Conservation (phyloP, 495 filamentous ascomycete species). For the Tuber brumale region DNA sequence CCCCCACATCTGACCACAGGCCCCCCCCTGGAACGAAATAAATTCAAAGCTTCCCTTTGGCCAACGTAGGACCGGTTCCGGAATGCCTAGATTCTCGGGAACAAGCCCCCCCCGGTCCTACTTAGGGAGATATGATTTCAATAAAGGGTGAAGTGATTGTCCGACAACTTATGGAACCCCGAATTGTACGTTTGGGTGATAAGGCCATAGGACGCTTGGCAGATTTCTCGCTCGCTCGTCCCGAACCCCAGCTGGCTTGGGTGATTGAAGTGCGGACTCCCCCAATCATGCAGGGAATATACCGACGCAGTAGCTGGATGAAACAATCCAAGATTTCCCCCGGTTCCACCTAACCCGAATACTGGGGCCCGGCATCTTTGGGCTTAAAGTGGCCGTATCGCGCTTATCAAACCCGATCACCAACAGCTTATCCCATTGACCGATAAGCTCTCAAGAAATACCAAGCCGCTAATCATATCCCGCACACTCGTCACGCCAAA, state of each 20-base stretch:
- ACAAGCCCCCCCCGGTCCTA: background rate
- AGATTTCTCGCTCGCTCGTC: too few species aligned
- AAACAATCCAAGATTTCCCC: background rate
- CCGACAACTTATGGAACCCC: background rate
- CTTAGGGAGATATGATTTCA: background rate
- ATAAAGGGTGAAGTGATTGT: background rate
- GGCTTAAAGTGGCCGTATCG: background rate
- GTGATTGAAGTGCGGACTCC: background rate
- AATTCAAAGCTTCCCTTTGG: background rate
- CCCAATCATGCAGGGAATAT: background rate
- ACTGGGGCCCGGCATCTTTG: background rate
- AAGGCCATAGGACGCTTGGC: too few species aligned
- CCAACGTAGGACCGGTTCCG: background rate
- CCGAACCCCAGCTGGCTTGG: background rate
- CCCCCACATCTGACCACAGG: background rate
- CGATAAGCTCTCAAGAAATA: background rate
- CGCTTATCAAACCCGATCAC: background rate
- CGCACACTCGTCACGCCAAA: background rate
- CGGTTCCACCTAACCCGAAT: background rate
- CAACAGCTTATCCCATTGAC: background rate
- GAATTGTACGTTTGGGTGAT: too few species aligned
- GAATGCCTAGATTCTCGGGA: background rate
- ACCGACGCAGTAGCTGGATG: background rate
- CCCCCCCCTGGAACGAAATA: background rate
- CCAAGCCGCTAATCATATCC: background rate